Evolutionary conservation across 2,329 filamentous ascomycete genomes (phyloP).

Genomic region (Colletotrichum euphorbiae): DNA sequence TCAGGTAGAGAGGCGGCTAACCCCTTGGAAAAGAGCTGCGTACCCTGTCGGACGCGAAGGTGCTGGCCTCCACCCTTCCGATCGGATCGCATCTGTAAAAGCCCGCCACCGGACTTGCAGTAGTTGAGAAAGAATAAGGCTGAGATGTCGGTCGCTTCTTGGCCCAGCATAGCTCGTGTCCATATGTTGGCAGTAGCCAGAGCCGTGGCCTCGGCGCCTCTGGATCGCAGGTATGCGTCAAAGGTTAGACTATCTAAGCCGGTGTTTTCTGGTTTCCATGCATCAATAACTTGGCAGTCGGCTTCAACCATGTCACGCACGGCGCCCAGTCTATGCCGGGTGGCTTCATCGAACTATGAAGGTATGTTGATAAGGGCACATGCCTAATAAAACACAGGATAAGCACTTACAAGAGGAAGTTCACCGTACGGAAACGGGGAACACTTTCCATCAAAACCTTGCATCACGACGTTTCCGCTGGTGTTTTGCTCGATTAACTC

Average conservation of each 20-base stretch:
- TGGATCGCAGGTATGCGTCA: conserved; percentile 45
- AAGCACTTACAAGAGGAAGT: conserved; percentile 37
- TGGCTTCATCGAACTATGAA: conserved; percentile 28
- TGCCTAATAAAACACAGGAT: no score
- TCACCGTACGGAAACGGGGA: conserved; percentile 41
- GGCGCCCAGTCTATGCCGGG: background rate
- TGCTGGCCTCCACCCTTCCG: conserved; percentile 64
- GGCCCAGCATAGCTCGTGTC: conserved; percentile 62
- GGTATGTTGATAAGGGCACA: no score
- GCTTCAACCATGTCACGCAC: conserved; percentile 46
- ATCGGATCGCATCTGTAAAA: conserved; percentile 65
- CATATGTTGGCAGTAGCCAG: conserved; percentile 56
- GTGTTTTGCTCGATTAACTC: conserved; percentile 62
- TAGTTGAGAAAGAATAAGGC: conserved; percentile 68
- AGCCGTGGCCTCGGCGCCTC: conserved; percentile 43
- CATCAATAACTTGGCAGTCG: conserved; percentile 46
- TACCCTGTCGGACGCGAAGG: conserved; percentile 61
- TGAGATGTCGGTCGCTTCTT: conserved; percentile 60
- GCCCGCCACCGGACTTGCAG: conserved; percentile 62
- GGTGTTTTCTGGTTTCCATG: conserved; percentile 40
- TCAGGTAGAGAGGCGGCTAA: conserved; percentile 50
- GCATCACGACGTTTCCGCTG: conserved; percentile 55
- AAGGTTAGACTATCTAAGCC: conserved; percentile 45
- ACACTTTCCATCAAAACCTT: conserved; percentile 51
- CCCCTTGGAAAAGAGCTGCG: conserved; percentile 53